Evolutionary conservation across 2,329 filamentous ascomycete genomes (phyloP).

Genomic region (Fusarium longipes): DNA sequence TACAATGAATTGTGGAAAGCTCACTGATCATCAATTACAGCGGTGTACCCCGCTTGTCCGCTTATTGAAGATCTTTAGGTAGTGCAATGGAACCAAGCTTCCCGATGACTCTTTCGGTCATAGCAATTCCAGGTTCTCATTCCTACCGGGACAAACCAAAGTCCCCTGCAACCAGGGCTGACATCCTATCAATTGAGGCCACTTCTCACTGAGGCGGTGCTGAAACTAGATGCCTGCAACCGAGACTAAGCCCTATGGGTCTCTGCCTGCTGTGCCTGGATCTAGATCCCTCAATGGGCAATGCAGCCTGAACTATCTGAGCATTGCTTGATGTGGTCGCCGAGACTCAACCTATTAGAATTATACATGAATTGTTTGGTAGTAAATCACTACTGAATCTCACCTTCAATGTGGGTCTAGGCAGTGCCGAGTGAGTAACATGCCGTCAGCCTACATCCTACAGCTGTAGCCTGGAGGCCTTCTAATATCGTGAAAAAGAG

Average conservation of each 20-base stretch:
- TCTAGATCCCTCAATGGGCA: slow-evolving; percentile 17
- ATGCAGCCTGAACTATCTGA: slow-evolving; percentile 9
- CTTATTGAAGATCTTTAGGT: neutral
- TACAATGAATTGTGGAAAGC: too few species aligned
- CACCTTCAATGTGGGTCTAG: neutral
- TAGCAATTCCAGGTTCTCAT: neutral
- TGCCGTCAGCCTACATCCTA: slow-evolving; percentile 9
- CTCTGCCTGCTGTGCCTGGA: slow-evolving; percentile 17
- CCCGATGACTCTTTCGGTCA: slow-evolving; percentile 6
- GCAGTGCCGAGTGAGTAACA: slow-evolving; percentile 34
- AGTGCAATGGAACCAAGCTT: neutral
- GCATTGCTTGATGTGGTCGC: neutral
- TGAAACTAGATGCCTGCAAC: neutral
- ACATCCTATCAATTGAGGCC: neutral
- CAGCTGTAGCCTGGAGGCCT: neutral
- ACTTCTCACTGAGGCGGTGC: neutral
- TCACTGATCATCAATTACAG: neutral
- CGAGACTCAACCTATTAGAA: slow-evolving; percentile 9
- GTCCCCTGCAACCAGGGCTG: neutral
- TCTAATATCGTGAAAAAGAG: neutral
- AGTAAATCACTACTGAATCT: neutral
- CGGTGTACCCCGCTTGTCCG: neutral
- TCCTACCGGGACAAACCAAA: neutral
- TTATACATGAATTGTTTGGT: neutral
- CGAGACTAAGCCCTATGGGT: slow-evolving; percentile 16